Base-by-base conservation (phyloP, 1,284 basidiomycete genomes). In the Gymnopus androsaceus region DNA sequence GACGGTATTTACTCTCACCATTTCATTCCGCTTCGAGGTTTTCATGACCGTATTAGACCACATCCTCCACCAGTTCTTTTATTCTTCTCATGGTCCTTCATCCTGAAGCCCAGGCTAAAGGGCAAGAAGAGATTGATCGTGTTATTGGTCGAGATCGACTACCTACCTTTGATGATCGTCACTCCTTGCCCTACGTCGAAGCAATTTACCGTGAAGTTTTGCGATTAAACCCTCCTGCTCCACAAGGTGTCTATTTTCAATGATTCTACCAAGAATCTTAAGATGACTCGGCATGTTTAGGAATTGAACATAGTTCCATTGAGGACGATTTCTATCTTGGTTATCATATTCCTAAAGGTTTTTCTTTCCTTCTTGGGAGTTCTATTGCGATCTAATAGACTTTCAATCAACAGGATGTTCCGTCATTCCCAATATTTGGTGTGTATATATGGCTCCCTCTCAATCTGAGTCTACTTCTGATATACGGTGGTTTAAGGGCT, bases 51-150 rank as follows among this genome's bases (percentile, higher is more conserved):
- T 46, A 17, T 14, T 15, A 54, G 52, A 76, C 74, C 2, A 72
- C 75, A 21, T 72, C 75, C 9, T 64, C 72, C 4, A 65, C 75
- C n/a, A 67, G 69, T 33, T 69, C 69, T 0, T 74, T 78, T 52
- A 72, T 79, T 57, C 66, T 78, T 14, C 74, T 74, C 1, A 73
- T 77, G 66, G 63, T 70, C 0, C 66, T 76, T 19, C 69, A 73
- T 58, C 79, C 78, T 0, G 72, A 79, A 1, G 67, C 72, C 1
- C 73, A 74, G 51, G 60, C 55, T n/a, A 71, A 69, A 37, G 83
- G 80, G 0, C 82, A 82, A 56, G 72, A 69, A 41, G 82, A 85
- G 62, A 70, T 85, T 17, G 83, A 84, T 60, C 60, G 68, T 2
- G 76, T 85, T 9, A 53, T 83, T 51, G 81, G 82, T 36, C 56